Evolutionary conservation across 768 basidiomycete genomes (phyloP).

Genomic region (Tylopilus sp.): DNA sequence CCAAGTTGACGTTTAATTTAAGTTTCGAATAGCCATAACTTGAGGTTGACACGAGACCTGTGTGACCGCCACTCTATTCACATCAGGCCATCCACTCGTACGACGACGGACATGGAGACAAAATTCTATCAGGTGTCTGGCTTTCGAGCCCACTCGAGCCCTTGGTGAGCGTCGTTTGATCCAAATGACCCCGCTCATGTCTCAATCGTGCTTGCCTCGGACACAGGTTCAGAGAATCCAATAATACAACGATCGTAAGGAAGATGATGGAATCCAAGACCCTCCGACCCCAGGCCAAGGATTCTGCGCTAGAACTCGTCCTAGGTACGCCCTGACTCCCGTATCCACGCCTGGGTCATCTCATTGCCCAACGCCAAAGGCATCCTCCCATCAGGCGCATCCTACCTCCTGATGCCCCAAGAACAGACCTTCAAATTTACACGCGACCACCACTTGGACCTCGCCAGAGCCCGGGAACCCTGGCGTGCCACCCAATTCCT

Average conservation of each 20-base stretch:
- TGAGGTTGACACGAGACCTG: no score
- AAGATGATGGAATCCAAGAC: conserved; percentile 29
- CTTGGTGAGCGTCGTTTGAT: conserved; percentile 13
- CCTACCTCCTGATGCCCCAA: conserved; percentile 39
- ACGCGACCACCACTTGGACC: conserved; percentile 23
- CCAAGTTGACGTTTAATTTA: no score
- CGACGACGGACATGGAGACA: conserved; percentile 11
- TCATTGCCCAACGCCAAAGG: conserved; percentile 33
- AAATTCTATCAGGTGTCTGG: conserved; percentile 30
- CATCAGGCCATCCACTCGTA: not conserved
- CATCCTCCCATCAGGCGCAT: conserved; percentile 40
- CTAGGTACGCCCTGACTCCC: conserved; percentile 32
- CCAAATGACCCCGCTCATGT: not conserved
- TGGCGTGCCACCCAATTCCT: conserved; percentile 31
- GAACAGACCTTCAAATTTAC: conserved; percentile 8
- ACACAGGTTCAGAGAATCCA: conserved; percentile 27
- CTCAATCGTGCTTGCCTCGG: not conserved
- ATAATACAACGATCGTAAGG: conserved; percentile 32
- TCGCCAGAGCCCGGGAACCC: not conserved
- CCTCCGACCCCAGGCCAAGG: conserved; percentile 27
- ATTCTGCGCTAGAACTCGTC: conserved; percentile 38
- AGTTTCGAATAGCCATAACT: no score
- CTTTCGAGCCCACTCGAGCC: conserved; percentile 27
- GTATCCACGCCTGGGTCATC: not conserved
- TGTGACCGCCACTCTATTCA: not conserved